These are phyloP conservation scores for Umbelopsis sp. DNA, from an alignment of 192 early-diverging fungal species.

Conservation along the genomic window DNA sequence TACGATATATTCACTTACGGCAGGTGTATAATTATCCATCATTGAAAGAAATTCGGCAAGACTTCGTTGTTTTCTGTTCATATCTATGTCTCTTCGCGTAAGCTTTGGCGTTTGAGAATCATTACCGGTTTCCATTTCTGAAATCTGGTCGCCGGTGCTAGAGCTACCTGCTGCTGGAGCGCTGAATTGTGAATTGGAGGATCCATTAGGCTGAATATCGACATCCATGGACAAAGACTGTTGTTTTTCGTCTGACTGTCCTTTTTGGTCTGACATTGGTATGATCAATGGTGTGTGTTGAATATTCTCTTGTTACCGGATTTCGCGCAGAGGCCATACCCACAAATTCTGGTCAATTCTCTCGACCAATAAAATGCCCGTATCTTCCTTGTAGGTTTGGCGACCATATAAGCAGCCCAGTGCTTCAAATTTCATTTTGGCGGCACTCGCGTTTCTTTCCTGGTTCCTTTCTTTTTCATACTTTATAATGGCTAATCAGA, in stretches of 20 bases:
- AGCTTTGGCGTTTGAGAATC: not conserved
- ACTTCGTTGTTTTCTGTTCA: slow-evolving; percentile 65
- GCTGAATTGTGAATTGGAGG: not conserved
- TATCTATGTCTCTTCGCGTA: slow-evolving; percentile 49
- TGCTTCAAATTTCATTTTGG: too few species aligned
- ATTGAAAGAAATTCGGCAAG: slow-evolving; percentile 84
- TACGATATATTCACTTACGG: slow-evolving; percentile 53
- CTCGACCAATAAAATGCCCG: too few species aligned
- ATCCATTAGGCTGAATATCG: not conserved
- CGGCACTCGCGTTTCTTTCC: too few species aligned
- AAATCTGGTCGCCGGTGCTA: not conserved
- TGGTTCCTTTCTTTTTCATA: too few species aligned
- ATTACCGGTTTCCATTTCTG: not conserved
- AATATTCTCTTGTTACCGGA: not conserved
- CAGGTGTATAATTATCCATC: slow-evolving; percentile 86
- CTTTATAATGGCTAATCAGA: too few species aligned
- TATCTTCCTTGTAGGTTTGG: too few species aligned
- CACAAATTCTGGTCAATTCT: too few species aligned
- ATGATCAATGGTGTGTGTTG: not conserved
- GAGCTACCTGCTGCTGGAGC: not conserved
- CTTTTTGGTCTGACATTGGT: not conserved
- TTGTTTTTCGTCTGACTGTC: not conserved
- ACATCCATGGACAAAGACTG: not conserved
- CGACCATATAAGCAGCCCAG: too few species aligned
- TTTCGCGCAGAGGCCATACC: too few species aligned